Evolutionary conservation across 1,284 basidiomycete species (phyloP).

Genomic region (Fomes fomentarius): DNA sequence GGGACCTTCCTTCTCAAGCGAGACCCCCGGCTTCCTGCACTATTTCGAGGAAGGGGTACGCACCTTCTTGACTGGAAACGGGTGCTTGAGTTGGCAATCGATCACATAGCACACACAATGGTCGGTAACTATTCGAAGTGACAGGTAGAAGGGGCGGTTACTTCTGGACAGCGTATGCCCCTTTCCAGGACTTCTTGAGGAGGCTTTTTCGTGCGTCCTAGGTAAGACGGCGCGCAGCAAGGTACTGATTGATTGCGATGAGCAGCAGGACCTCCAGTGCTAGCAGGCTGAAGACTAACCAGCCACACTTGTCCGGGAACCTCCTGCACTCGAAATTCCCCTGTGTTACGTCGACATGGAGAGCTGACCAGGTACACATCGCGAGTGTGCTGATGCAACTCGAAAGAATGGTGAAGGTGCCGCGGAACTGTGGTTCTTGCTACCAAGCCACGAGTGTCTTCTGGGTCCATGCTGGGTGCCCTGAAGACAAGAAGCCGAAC

Average conservation of each 20-base stretch:
- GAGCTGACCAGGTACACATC: conserved; percentile 34
- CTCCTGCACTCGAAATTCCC: not conserved
- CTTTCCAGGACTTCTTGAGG: no score
- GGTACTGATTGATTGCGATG: not conserved
- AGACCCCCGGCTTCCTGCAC: no score
- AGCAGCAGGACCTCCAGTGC: not conserved
- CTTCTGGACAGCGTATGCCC: no score
- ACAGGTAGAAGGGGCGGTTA: no score
- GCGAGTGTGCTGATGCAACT: conserved; percentile 33
- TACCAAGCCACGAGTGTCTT: not conserved
- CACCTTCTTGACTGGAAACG: no score
- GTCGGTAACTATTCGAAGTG: no score
- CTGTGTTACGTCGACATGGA: conserved; percentile 33
- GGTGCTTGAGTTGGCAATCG: no score
- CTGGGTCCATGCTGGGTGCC: no score
- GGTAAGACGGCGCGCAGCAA: not conserved
- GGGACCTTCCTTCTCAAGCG: no score
- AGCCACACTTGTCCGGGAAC: not conserved
- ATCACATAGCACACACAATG: no score
- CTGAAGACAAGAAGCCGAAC: no score
- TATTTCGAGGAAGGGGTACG: no score
- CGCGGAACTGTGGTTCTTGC: not conserved
- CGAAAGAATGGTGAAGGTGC: conserved; percentile 27
- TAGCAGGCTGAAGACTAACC: not conserved
- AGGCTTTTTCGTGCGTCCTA: not conserved